phyloP scores from a whole-genome alignment of 2,329 filamentous ascomycete species.

The Orbilia brochopaga region DNA sequence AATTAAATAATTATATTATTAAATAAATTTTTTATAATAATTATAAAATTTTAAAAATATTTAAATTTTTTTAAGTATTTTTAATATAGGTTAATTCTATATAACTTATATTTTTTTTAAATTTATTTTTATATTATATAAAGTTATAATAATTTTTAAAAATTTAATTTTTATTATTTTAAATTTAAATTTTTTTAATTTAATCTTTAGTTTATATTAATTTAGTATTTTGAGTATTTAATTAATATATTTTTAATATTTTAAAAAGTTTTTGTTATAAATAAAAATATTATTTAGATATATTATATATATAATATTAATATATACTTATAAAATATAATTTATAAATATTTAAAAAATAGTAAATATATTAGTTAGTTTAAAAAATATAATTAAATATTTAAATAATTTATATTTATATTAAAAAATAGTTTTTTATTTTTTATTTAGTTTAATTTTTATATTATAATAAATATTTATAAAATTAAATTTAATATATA shows the following conservation, averaged over 20 bases:
- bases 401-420: slow-evolving; percentile 4
- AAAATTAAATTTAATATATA: slow-evolving; percentile 15
- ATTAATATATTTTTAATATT: slow-evolving; percentile 19
- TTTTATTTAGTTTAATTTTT: neutral
- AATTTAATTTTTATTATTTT: slow-evolving; percentile 13
- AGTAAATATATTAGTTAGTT: slow-evolving; percentile 21
- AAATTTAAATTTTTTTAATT: neutral
- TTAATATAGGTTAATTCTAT: neutral
- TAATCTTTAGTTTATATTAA: no score
- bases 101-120: slow-evolving; percentile 2
- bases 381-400: slow-evolving; percentile 34
- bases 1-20: slow-evolving; percentile 6
- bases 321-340: slow-evolving; percentile 5
- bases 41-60: neutral
- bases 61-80: slow-evolving; percentile 1
- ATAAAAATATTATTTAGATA: slow-evolving; percentile 44
- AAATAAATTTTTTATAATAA: slow-evolving; percentile 19
- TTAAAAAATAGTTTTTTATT: neutral
- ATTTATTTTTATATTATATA: neutral
- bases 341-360: slow-evolving; percentile 34
- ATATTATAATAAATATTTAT: slow-evolving; percentile 13
- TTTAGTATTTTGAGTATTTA: neutral
- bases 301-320: slow-evolving; percentile 19
- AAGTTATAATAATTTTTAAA: slow-evolving; percentile 2
- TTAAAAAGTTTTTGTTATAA: slow-evolving; percentile 8